A percentile compares a stretch with the other conserved stretches of the same genome.
These are phyloP conservation scores for Colletotrichum truncatum DNA, from an alignment of 2,329 filamentous ascomycete species.

Conservation along the genomic window DNA sequence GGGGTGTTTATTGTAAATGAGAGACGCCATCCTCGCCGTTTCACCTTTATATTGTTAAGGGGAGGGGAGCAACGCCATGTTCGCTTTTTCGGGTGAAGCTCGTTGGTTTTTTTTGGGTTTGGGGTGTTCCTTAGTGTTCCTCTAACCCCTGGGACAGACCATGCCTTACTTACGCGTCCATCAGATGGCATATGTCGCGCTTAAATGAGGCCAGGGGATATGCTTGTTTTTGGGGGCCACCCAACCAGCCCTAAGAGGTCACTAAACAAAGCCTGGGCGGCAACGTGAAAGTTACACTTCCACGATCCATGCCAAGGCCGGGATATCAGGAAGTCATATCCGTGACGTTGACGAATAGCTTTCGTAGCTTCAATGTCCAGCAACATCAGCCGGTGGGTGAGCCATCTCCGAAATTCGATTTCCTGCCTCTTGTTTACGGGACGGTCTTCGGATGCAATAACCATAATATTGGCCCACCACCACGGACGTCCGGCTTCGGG, in stretches of 20 bases:
- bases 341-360: not conserved
- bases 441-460: not conserved
- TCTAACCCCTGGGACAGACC: not conserved
- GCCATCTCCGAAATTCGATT: not conserved
- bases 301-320: not conserved
- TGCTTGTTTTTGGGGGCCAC: not conserved
- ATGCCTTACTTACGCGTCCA: slow-evolving; percentile 20
- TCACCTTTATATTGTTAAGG: slow-evolving; percentile 7
- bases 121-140: not conserved
- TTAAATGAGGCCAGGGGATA: slow-evolving; percentile 26
- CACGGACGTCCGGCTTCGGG: not conserved
- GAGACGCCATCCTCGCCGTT: slow-evolving; percentile 11
- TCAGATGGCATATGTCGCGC: slow-evolving; percentile 14
- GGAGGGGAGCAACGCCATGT: not conserved
- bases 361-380: not conserved
- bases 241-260: slow-evolving; percentile 4
- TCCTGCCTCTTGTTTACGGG: not conserved
- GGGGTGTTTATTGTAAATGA: slow-evolving; percentile 19
- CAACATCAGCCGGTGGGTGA: not conserved
- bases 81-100: not conserved
- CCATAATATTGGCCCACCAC: not conserved
- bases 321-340: not conserved
- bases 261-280: not conserved
- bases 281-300: not conserved
- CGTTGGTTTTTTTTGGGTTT: not conserved